Evolutionary conservation across 352 stramenopile genomes (phyloP).

Genomic region (Phytophthora tentaculata): DNA sequence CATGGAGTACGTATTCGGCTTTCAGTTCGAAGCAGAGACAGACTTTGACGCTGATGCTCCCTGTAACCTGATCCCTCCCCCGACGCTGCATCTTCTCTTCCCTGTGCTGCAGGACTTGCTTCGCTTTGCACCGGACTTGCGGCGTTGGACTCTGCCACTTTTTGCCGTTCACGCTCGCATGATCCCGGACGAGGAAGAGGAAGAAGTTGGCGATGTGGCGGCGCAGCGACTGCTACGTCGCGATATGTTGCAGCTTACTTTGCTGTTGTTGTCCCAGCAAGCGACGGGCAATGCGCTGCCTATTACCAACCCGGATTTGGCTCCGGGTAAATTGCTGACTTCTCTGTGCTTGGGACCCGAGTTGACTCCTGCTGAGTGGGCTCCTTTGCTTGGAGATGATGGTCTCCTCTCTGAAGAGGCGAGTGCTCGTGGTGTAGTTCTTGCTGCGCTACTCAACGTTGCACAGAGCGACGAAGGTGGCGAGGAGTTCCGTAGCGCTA

Average conservation of each 20-base stretch:
- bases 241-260: constrained; percentile 76
- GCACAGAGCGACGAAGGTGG: constrained; percentile 57
- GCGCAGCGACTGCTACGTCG: constrained; percentile 75
- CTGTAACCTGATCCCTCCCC: constrained; percentile 70
- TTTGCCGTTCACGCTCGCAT: constrained; percentile 84
- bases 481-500: constrained; percentile 44
- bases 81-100: constrained; percentile 83
- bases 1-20: constrained; percentile 85
- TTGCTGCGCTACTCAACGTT: constrained; percentile 70
- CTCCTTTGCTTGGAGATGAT: constrained; percentile 68
- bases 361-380: constrained; percentile 70
- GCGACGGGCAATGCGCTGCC: constrained; percentile 50
- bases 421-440: constrained; percentile 58
- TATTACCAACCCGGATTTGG: constrained; percentile 72
- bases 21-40: constrained; percentile 78
- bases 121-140: constrained; percentile 51
- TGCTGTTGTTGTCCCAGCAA: constrained; percentile 71
- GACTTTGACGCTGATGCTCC: constrained; percentile 76
- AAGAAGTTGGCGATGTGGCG: constrained; percentile 85
- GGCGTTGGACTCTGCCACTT: constrained; percentile 74
- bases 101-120: constrained; percentile 72
- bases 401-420: constrained; percentile 70
- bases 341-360: constrained; percentile 62
- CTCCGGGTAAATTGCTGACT: constrained; percentile 59
- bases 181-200: constrained; percentile 89